phyloP scores from a whole-genome alignment of 768 basidiomycete genomes.

The Russula sp. region DNA sequence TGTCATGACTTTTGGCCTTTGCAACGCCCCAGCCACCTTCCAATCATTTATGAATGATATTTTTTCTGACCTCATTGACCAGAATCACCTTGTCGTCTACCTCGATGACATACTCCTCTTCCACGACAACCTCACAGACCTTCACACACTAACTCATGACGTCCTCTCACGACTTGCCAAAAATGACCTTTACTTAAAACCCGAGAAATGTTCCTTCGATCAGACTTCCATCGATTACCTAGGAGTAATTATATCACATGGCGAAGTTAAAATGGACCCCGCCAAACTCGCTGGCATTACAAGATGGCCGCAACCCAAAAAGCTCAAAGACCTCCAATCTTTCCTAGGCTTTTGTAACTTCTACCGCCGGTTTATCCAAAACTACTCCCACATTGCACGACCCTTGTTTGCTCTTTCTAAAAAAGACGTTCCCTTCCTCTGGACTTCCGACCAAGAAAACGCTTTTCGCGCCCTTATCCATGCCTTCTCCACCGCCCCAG shows the following conservation, averaged over 20 bases:
- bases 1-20: background rate
- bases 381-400: background rate
- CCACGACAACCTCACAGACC: background rate
- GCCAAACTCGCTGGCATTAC: background rate
- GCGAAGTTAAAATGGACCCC: background rate
- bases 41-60: background rate
- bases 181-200: background rate
- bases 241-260: background rate
- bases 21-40: background rate
- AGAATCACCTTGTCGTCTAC: background rate
- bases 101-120: background rate
- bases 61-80: rapidly evolving
- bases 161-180: background rate
- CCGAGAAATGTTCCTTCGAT: background rate
- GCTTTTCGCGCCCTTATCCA: background rate
- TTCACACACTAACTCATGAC: background rate
- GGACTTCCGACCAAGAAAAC: rapidly evolving
- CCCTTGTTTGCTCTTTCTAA: rapidly evolving
- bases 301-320: rapidly evolving
- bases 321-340: background rate
- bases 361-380: background rate
- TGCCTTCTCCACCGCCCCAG: background rate
- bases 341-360: background rate
- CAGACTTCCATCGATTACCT: background rate
- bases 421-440: background rate